These are phyloP conservation scores for Fusarium poae DNA, from an alignment of 2,329 filamentous ascomycete species.

Conservation along the genomic window DNA sequence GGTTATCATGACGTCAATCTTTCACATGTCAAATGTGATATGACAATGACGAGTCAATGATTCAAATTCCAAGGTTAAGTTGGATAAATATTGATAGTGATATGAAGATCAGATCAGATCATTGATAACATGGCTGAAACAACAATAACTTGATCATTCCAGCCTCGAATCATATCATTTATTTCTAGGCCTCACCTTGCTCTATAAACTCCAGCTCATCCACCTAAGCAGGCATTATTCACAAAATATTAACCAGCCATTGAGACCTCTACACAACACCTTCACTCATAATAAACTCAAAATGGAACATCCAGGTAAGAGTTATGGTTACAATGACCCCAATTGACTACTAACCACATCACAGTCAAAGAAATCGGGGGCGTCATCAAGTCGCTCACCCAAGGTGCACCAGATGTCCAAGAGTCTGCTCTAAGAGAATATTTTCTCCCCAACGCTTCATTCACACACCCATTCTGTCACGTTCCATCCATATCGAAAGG, in stretches of 20 bases:
- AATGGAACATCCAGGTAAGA: constrained; percentile 59
- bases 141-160: constrained; percentile 34
- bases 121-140: constrained; percentile 35
- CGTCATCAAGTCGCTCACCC: constrained; percentile 77
- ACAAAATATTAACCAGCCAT: constrained; percentile 2
- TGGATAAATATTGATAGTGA: not conserved
- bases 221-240: not conserved
- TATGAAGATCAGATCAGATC: not conserved
- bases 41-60: constrained; percentile 38
- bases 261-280: not conserved
- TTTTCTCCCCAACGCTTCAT: constrained; percentile 78
- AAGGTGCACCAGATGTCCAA: constrained; percentile 76
- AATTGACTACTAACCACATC: not conserved
- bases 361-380: constrained; percentile 70
- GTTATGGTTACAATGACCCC: fast-evolving
- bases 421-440: constrained; percentile 74
- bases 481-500: constrained; percentile 67
- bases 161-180: constrained; percentile 16
- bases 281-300: not conserved
- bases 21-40: constrained; percentile 33
- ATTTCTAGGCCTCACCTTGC: not conserved
- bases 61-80: constrained; percentile 14
- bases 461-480: constrained; percentile 83
- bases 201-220: constrained; percentile 7
- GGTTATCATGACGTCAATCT: constrained; percentile 47